phyloP scores from a whole-genome alignment of 805 yeast genomes.

The Lachancea lanzarotensis region DNA sequence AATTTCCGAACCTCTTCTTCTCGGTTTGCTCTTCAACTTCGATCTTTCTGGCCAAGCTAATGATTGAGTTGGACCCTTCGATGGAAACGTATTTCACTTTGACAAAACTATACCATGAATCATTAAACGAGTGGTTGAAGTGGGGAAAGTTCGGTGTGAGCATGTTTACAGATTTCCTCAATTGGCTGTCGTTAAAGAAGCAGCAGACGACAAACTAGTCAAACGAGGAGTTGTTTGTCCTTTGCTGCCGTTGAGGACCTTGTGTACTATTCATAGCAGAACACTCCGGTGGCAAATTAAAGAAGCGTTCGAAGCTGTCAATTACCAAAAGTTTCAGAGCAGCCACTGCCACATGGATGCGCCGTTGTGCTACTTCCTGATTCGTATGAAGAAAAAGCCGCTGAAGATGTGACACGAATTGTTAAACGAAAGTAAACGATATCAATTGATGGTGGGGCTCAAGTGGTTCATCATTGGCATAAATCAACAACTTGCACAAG shows the following conservation, averaged over 20 bases:
- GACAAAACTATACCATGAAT: slow-evolving; percentile 47
- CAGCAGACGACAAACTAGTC: neutral
- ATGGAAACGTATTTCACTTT: slow-evolving; percentile 39
- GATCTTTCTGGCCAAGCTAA: slow-evolving; percentile 52
- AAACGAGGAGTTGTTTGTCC: no score
- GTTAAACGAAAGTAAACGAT: slow-evolving; percentile 1
- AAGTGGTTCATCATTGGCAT: neutral
- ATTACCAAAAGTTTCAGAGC: no score
- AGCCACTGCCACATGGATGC: no score
- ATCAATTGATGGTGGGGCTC: no score
- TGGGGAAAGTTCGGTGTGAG: slow-evolving; percentile 29
- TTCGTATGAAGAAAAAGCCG: no score
- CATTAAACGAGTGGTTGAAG: slow-evolving; percentile 57
- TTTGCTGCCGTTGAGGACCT: no score
- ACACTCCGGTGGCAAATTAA: no score
- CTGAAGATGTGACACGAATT: neutral
- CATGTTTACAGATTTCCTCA: slow-evolving; percentile 69
- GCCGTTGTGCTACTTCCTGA: no score
- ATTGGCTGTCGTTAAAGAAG: slow-evolving; percentile 63
- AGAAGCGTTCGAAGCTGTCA: no score
- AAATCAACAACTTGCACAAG: neutral
- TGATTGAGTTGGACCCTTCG: slow-evolving; percentile 32
- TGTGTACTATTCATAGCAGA: no score
- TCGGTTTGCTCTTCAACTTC: slow-evolving; percentile 53
- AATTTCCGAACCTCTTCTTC: slow-evolving; percentile 34